A percentile compares a stretch with the other conserved stretches of the same genome.
phyloP scores from a whole-genome alignment of 331 rosid species.

The Ulmus americana region DNA sequence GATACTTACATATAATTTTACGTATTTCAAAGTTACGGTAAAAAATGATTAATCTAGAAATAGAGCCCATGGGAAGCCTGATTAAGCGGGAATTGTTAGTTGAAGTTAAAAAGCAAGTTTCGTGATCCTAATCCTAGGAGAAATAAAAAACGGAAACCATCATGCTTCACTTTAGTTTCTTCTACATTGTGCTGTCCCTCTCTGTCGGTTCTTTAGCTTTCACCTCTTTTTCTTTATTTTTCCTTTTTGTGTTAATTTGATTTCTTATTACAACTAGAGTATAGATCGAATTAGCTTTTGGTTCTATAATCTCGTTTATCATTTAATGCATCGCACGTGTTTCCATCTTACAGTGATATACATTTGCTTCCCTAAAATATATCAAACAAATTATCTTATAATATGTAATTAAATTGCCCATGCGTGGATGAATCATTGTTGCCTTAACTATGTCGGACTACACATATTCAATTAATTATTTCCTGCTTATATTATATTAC shows the following conservation, averaged over 20 bases:
- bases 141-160: conserved; percentile 4
- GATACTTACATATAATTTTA: too few relatives aligned
- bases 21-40: too few relatives aligned
- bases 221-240: background rate
- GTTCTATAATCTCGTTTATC: conserved; percentile 23
- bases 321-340: conserved; percentile 27
- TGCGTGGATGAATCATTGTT: too few relatives aligned
- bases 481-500: too few relatives aligned
- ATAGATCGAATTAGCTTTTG: conserved; percentile 7
- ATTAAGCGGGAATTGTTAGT: conserved; percentile 23
- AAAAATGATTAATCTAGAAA: too few relatives aligned
- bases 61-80: conserved; percentile 1
- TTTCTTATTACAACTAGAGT: background rate
- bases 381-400: background rate
- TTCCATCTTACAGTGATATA: background rate
- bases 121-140: background rate
- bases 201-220: conserved; percentile 35
- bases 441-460: too few relatives aligned
- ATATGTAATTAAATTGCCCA: too few relatives aligned
- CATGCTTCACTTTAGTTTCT: conserved; percentile 23
- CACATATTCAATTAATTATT: too few relatives aligned
- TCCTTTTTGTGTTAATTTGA: background rate
- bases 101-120: conserved; percentile 21
- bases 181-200: conserved; percentile 25
- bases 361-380: background rate